phyloP scores from a whole-genome alignment of 345 rosid genomes.

The Pseudoturritis turrita region DNA sequence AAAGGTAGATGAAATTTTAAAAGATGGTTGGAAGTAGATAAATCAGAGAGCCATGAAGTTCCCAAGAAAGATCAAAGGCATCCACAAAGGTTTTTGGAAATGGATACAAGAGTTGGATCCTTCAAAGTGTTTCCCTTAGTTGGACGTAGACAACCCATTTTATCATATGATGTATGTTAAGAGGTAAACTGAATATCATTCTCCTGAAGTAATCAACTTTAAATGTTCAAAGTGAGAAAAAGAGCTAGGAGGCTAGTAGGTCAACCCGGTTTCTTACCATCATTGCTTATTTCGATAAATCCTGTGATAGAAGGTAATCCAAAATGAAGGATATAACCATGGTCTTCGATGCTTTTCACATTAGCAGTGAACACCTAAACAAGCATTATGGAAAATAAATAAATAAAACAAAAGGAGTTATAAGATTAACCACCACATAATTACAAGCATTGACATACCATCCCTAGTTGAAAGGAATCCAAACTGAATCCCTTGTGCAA shows the following conservation, averaged over 20 bases:
- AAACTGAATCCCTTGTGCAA: conserved; percentile 68
- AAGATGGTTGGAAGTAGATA: background rate
- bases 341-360: conserved; percentile 92
- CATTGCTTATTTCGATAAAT: conserved; percentile 53
- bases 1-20: background rate
- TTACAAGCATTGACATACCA: conserved; percentile 61
- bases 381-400: conserved; percentile 10
- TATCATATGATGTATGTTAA: background rate
- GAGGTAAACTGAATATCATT: background rate
- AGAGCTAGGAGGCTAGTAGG: background rate
- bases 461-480: conserved; percentile 80
- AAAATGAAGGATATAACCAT: conserved; percentile 91
- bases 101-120: background rate
- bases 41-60: conserved; percentile 6
- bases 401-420: background rate
- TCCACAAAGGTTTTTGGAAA: background rate
- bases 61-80: conserved; percentile 7
- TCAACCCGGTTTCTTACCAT: conserved; percentile 37
- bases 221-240: background rate
- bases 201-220: background rate
- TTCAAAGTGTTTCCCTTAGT: background rate
- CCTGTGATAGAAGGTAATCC: conserved; percentile 78
- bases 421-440: background rate
- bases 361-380: conserved; percentile 66
- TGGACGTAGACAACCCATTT: background rate